Base-by-base conservation (phyloP, 345 rosid genomes). In the Salix caprea region DNA sequence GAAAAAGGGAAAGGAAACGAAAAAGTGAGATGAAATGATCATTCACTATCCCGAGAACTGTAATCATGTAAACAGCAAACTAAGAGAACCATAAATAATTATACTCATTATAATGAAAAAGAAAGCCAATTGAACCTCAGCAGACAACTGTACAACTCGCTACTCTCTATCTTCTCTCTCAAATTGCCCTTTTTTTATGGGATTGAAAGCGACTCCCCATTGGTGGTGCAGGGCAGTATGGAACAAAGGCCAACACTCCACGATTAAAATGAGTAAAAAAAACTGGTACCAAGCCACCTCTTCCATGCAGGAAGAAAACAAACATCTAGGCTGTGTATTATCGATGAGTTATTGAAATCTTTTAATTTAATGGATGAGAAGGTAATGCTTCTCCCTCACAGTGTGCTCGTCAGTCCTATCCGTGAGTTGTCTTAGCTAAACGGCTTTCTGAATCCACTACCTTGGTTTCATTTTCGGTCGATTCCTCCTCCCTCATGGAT, bases 401-500 rank as follows among this genome's bases (percentile, higher is more conserved):
- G 40, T 67, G 40, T 67, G 65, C 67, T 74, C 58, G 76, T 77
- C 74, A 73, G 67, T 78, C n/a, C 85, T 85, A 77, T 80, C 79
- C 85, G 65, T 76, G 85, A 36, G 76, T 76, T 67, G 68, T 79
- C 81, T 85, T 86, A 1, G 84, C 46, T 15, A 39, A 23, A 44
- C 74, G 78, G 84, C 85, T 82, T 78, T 70, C 88, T 4, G 75
- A 67, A 69, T 79, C 87, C 44, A 79, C 82, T 6, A 61, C 83
- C 74, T 81, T 82, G 81, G 56, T 80, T 80, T 87, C 93, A 24
- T 67, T 19, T 2, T 82, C 90, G 2, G 67, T 80, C 74, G 89
- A 80, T 67, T 93, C 96, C 74, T 93, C 96, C 73, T 93, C 96
- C 74, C 91, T 91, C 76, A 83, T 60, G 52, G 90, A 88, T 78